Evolutionary conservation across 805 yeast species (phyloP), one percentile per base, ranked within the genome.

Genomic region (Clavispora asparagi): DNA sequence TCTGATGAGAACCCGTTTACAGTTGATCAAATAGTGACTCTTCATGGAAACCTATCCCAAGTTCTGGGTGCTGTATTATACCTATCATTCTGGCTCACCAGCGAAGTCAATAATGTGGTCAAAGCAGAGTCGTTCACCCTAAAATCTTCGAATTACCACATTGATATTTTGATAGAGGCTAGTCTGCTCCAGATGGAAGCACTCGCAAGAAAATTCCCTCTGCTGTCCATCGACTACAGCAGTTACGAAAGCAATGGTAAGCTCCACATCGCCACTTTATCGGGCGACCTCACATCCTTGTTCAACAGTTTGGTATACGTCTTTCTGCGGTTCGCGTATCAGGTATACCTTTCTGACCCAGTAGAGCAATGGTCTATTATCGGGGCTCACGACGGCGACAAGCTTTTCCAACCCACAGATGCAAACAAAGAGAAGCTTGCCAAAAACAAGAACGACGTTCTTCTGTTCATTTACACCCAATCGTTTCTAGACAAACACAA

Each of bases 21-120:
- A 10, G 51, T 67, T 7, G 74, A 70, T 36, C 47, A 70, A 40
- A 58, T 56, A 42, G 42, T 70, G 6, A 53, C 67, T 1, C 30
- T 71, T 6, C 57, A 57, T 40, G 76, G 76, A 1, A 43, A 11
- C 27, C 50, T 19, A 48, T 50, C 7, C 42, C 53, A 8, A 49
- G 60, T n/a, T 40, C 63, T 23, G 48, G 60, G 60, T 36, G 60
- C 64, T 6, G 57, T 59, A 6, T 43, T 65, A 2, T 69, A 49
- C 41, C 40, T 66, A 11, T 50, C 67, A 3, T 71, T 56, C 47
- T 29, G 61, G 6, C 43, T 64, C 32, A 52, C 48, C 30, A 59
- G 63, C 3, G 56, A 54, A 27, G 43, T 66, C 28, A 70, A 70
- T 44, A 63, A 62, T 37, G 33, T 62, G 9, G 45, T 55, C 17